A percentile compares a stretch with the other conserved stretches of the same genome.
phyloP scores from a whole-genome alignment of 495 filamentous ascomycete genomes.

The Halenospora varia region DNA sequence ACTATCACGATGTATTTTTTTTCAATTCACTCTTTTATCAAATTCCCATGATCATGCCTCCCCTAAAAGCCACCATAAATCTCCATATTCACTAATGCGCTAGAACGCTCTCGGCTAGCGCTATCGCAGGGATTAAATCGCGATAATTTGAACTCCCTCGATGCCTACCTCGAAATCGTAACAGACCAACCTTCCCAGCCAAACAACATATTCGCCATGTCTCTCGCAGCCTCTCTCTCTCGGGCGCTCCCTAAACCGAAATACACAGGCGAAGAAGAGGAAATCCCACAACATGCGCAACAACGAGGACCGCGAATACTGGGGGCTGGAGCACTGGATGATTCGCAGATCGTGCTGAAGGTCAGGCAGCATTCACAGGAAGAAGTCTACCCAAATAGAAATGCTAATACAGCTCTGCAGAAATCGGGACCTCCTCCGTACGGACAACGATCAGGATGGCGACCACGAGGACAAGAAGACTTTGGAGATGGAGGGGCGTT shows the following conservation, averaged over 20 bases:
- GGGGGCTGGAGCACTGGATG: slow-evolving; percentile 70
- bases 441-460: slow-evolving; percentile 79
- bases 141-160: slow-evolving; percentile 11
- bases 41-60: neutral
- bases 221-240: slow-evolving; percentile 71
- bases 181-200: neutral
- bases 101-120: neutral
- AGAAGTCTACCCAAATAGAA: neutral
- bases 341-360: slow-evolving; percentile 83
- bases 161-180: slow-evolving; percentile 10
- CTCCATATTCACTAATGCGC: neutral
- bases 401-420: slow-evolving; percentile 37
- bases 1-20: too few species aligned
- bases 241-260: slow-evolving; percentile 85
- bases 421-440: slow-evolving; percentile 84
- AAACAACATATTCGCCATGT: slow-evolving; percentile 42
- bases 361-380: slow-evolving; percentile 34
- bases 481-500: slow-evolving; percentile 97
- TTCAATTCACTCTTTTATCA: neutral
- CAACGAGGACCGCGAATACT: slow-evolving; percentile 76
- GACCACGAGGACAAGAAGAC: slow-evolving; percentile 80
- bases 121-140: neutral
- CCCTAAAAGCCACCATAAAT: neutral
- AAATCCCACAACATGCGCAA: slow-evolving; percentile 66
- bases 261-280: slow-evolving; percentile 81